Evolutionary conservation across 352 stramenopile species (phyloP), one percentile per base, ranked within the genome.

Genomic region (Phytophthora rubi): DNA sequence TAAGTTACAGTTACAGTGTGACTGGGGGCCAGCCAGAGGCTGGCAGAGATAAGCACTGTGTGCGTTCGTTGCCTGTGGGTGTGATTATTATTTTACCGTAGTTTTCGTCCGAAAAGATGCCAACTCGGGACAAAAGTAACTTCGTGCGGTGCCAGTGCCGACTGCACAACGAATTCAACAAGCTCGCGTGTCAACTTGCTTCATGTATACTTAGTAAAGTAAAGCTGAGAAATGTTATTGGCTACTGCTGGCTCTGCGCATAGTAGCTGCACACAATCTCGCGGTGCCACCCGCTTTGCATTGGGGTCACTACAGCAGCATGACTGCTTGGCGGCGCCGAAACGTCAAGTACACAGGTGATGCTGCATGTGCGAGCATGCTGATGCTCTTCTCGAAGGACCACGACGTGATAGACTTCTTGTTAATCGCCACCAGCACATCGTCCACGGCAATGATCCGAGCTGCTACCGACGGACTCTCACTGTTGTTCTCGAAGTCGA

Each of bases 281-380:
- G 60, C 21, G 55, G 15, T 59, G 35, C 8, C 26, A 49, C 6
- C 55, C 37, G 55, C 52, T 15, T 26, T 26, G 6, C 52, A 39
- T 16, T 26, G 15, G 6, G 39, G 21, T 49, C 23, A 42, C 75
- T 79, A 95, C 4, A 95, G 80, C 62, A 95, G 59, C 51, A 79
- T 84, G 57, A 93, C 85, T 10, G 78, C 73, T 4, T 81, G 83
- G 18, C 75, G 79, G 45, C 87, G 85, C 10, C 87, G 85, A 73
- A 95, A 95, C 4, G 87, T 95, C 47, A 95, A 75, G 68, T 95
- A 95, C 39, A 95, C 86, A 28, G 87, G 87, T n/a, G 87, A 95
- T 28, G 87, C 83, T 6, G 87, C 83, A 67, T 83, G 79, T 23
- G 87, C 83, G 15, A 95, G 72, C 85, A 92, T 90, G 51, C 84